phyloP scores from a whole-genome alignment of 106 monocot genomes.

The Amphibolis antarctica region DNA sequence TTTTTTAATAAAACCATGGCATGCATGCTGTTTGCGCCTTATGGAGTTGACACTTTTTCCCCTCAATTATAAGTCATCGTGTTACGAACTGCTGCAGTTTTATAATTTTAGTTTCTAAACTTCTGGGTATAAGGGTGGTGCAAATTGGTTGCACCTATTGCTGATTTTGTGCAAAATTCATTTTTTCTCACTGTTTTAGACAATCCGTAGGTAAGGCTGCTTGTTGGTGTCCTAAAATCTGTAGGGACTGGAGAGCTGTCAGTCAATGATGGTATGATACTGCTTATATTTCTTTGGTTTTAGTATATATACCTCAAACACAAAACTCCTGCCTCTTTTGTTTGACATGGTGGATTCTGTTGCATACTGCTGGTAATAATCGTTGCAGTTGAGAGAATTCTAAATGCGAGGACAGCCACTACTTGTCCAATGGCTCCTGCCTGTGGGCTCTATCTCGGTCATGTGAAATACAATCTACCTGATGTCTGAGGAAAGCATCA shows the following conservation, averaged over 20 bases:
- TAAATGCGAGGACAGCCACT: conserved; percentile 60
- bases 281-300: background rate
- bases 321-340: background rate
- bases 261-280: conserved; percentile 39
- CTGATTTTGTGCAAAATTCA: too few species aligned
- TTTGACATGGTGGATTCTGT: background rate
- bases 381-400: conserved; percentile 66
- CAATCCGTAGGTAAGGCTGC: conserved; percentile 66
- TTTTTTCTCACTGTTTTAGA: too few species aligned
- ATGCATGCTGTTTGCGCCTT: too few species aligned
- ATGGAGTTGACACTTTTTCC: too few species aligned
- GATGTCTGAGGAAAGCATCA: background rate
- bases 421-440: conserved; percentile 88
- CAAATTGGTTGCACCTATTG: too few species aligned
- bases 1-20: too few species aligned
- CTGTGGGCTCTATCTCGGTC: conserved; percentile 77
- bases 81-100: too few species aligned
- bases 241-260: conserved; percentile 70
- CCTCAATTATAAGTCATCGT: too few species aligned
- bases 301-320: background rate
- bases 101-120: too few species aligned
- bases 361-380: background rate
- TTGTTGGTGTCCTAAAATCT: conserved; percentile 81
- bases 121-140: too few species aligned
- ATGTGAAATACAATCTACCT: conserved; percentile 60